phyloP scores from a whole-genome alignment of 176 grass and related monocot species.

The Tuctoria greenei region DNA sequence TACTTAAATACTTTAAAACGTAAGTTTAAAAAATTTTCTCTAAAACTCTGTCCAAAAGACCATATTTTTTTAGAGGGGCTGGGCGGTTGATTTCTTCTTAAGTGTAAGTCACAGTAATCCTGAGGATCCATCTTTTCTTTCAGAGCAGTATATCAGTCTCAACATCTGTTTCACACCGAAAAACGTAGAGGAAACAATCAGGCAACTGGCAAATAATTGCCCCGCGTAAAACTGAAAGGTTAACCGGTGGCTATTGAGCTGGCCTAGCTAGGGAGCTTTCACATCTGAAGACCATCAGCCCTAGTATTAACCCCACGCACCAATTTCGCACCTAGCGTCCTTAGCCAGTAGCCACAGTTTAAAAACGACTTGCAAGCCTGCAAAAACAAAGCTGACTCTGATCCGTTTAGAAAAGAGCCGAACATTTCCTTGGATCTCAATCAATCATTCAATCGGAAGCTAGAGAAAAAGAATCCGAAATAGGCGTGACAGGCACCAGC shows the following conservation, averaged over 20 bases:
- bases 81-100: no score
- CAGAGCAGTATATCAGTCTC: background rate
- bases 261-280: background rate
- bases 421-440: slow-evolving; percentile 48
- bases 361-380: background rate
- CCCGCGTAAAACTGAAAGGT: background rate
- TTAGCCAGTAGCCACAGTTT: background rate
- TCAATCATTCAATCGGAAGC: slow-evolving; percentile 29
- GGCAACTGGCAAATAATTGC: background rate
- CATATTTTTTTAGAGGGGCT: no score
- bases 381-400: slow-evolving; percentile 7
- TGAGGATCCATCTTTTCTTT: no score
- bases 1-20: background rate
- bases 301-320: no score
- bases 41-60: no score
- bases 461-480: slow-evolving; percentile 1
- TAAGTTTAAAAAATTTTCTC: background rate
- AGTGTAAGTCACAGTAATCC: no score
- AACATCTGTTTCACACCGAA: background rate
- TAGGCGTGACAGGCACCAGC: background rate
- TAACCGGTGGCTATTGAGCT: background rate
- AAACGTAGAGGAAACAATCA: background rate
- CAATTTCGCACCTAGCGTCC: background rate
- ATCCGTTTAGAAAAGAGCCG: slow-evolving; percentile 19
- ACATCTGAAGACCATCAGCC: background rate